Evolutionary conservation across 495 filamentous ascomycete genomes (phyloP).

Genomic region (Pyrenula massariospora): DNA sequence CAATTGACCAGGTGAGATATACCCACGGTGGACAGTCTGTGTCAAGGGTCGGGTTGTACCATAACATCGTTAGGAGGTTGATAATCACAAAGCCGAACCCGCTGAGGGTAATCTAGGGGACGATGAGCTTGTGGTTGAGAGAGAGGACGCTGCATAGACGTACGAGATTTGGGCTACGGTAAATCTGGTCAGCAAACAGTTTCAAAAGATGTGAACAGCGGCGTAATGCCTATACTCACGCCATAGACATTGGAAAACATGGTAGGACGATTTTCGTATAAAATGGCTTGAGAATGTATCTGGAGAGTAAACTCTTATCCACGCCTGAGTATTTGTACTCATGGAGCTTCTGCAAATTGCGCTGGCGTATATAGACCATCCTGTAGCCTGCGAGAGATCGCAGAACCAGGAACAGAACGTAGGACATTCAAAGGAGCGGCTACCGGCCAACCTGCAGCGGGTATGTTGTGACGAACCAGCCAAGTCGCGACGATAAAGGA

Average conservation of each 20-base stretch:
- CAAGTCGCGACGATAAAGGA: conserved; percentile 9
- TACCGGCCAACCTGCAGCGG: conserved; percentile 18
- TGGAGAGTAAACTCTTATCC: conserved; percentile 80
- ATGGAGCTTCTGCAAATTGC: conserved; percentile 75
- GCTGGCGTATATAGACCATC: conserved; percentile 87
- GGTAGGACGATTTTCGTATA: conserved; percentile 91
- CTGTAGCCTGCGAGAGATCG: conserved; percentile 8
- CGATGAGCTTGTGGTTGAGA: too few species aligned
- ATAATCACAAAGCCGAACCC: conserved; percentile 85
- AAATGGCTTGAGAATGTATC: conserved; percentile 91
- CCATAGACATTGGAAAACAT: conserved; percentile 92
- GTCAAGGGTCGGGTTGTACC: conserved; percentile 92
- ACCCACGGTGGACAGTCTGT: conserved; percentile 91
- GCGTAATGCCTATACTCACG: conserved; percentile 50
- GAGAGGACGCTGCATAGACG: conserved; percentile 19
- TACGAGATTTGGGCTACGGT: conserved; percentile 47
- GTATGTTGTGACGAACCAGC: conserved; percentile 3
- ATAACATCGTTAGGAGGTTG: conserved; percentile 88
- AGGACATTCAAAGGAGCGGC: conserved; percentile 1
- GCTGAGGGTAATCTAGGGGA: conserved; percentile 64
- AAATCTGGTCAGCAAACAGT: conserved; percentile 10
- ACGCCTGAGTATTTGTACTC: conserved; percentile 87
- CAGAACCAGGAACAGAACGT: not conserved
- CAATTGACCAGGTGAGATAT: conserved; percentile 80
- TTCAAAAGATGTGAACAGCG: conserved; percentile 8